Evolutionary conservation across 176 grass and related monocot species (phyloP), one percentile per base, ranked within the genome.

Genomic region (Areca catechu): DNA sequence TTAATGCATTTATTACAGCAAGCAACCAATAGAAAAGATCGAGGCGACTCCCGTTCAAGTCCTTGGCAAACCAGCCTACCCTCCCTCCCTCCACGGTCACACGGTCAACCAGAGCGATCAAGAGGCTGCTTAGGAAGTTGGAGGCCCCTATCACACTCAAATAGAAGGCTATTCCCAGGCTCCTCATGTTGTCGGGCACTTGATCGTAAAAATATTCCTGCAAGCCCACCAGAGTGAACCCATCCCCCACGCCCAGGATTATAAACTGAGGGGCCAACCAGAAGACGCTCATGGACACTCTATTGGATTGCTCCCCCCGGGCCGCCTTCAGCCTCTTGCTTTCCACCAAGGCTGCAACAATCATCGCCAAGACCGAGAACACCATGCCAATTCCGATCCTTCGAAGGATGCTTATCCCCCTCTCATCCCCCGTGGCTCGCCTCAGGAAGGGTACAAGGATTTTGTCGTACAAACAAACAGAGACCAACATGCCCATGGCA

Each of bases 181-280:
- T 95, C 65, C 90, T 74, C 90, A 95, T 95, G 16, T 30, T 77
- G 37, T 89, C 90, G 0, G 90, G 90, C 15, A 89, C 82, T 78
- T 95, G 90, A 15, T 81, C 79, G 66, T 95, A 95, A 70, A 95
- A 95, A 62, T 95, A 95, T 62, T 95, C 90, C 57, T 95, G 90
- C 3, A 95, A 75, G 0, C 90, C 90, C 0, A 95, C 90, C 5
- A 95, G 52, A 15, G 85, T 75, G 66, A 95, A 89, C 18, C 90
- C 90, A 15, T 95, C 90, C 1, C 63, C 85, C 0, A 89, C 54
- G 1, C 85, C 90, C 54, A 89, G 62, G 12, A 95, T 73, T 24
- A 62, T 7, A 59, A 80, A 95, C 76, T 89, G 90, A 16, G 90
- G 90, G 24, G 75, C 50, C 37, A 86, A 50, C 90, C 90, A 89